Evolutionary conservation across 768 basidiomycete species (phyloP).

Genomic region (Agaricus subrufescens): DNA sequence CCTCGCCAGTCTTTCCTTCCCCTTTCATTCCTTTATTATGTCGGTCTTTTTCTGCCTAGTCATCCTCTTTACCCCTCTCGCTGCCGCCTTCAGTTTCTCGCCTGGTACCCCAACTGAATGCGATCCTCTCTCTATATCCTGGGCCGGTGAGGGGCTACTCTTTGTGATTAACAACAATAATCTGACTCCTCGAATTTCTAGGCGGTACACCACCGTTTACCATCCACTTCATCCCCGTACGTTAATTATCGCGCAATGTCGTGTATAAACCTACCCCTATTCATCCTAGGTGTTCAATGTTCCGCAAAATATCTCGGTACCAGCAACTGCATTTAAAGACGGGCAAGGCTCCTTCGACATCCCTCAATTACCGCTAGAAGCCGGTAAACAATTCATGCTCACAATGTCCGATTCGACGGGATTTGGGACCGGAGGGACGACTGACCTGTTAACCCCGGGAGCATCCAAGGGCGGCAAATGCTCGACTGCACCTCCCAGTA

Average conservation of each 20-base stretch:
- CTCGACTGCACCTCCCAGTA: constrained; percentile 41
- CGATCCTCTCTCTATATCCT: constrained; percentile 53
- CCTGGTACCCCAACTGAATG: constrained; percentile 48
- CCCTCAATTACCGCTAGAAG: constrained; percentile 37
- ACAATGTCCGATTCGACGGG: constrained; percentile 73
- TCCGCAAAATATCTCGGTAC: constrained; percentile 51
- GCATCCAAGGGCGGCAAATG: constrained; percentile 45
- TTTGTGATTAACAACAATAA: neutral
- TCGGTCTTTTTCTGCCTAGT: constrained; percentile 15
- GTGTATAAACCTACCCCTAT: neutral
- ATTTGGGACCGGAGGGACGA: constrained; percentile 61
- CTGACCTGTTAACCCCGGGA: constrained; percentile 44
- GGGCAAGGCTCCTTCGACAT: constrained; percentile 47
- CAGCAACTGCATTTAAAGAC: constrained; percentile 47
- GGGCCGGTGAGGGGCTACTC: constrained; percentile 45
- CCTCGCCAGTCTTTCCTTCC: constrained; percentile 13
- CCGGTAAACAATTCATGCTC: constrained; percentile 39
- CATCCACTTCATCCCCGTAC: constrained; percentile 47
- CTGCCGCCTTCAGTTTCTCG: constrained; percentile 43
- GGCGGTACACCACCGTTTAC: constrained; percentile 57
- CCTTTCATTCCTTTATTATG: constrained; percentile 16
- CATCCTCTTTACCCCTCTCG: constrained; percentile 18
- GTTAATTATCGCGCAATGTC: constrained; percentile 15
- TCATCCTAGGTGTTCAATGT: constrained; percentile 45
- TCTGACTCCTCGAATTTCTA: constrained; percentile 19